These are phyloP conservation scores for Penicillium silybi DNA, from an alignment of 495 filamentous ascomycete genomes.

Conservation along the genomic window DNA sequence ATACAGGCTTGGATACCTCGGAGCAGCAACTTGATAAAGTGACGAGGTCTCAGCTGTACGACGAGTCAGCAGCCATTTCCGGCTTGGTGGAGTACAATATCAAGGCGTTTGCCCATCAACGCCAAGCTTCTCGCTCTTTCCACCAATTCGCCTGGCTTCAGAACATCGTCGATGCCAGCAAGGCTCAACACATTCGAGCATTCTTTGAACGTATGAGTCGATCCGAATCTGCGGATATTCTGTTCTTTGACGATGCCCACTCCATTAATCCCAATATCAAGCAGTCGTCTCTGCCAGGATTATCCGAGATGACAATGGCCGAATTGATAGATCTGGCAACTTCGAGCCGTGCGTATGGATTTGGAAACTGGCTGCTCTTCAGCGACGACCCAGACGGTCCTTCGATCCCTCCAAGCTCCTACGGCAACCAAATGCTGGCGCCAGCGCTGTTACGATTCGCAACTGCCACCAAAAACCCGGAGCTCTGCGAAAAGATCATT, in stretches of 20 bases:
- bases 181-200: slow-evolving; percentile 32
- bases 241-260: slow-evolving; percentile 20
- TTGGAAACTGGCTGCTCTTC: slow-evolving; percentile 55
- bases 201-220: slow-evolving; percentile 29
- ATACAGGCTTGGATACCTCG: slow-evolving; percentile 14
- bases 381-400: slow-evolving; percentile 55
- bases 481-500: slow-evolving; percentile 44
- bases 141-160: slow-evolving; percentile 34
- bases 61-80: slow-evolving; percentile 33
- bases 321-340: slow-evolving; percentile 52
- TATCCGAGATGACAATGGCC: slow-evolving; percentile 48
- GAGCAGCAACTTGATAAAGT: slow-evolving; percentile 21
- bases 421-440: slow-evolving; percentile 45
- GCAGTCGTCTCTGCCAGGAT: slow-evolving; percentile 37
- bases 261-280: slow-evolving; percentile 11
- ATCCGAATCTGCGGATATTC: slow-evolving; percentile 9
- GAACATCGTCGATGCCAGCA: slow-evolving; percentile 36
- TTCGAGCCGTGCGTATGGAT: slow-evolving; percentile 37
- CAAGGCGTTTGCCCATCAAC: slow-evolving; percentile 20
- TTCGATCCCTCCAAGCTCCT: slow-evolving; percentile 43
- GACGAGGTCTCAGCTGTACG: slow-evolving; percentile 30
- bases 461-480: slow-evolving; percentile 43
- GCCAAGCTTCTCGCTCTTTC: slow-evolving; percentile 28
- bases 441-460: slow-evolving; percentile 59
- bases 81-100: slow-evolving; percentile 38